A percentile compares a stretch with the other conserved stretches of the same genome.
phyloP scores from a whole-genome alignment of 2,329 filamentous ascomycete species.

The Pyrenophora tritici-repentis region DNA sequence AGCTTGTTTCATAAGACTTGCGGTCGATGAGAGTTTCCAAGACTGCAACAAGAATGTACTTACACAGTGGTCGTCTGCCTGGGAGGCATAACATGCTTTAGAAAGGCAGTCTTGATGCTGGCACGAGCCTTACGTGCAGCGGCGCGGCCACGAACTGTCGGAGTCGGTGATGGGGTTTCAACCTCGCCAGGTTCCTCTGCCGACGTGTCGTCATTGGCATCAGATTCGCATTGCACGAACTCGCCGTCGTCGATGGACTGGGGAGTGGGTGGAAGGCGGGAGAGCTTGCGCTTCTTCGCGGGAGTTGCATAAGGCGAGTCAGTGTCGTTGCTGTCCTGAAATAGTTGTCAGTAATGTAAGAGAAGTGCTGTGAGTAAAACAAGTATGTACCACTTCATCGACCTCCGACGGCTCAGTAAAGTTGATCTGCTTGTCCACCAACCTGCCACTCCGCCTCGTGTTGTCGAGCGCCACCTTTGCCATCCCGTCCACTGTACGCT shows the following conservation, averaged over 20 bases:
- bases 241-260: constrained; percentile 22
- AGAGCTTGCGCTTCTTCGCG: constrained; percentile 18
- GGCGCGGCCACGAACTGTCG: constrained; percentile 3
- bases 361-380: background rate
- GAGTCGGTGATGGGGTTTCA: background rate
- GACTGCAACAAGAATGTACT: background rate
- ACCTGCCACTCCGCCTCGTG: constrained; percentile 14
- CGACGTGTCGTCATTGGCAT: constrained; percentile 15
- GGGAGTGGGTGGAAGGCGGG: background rate
- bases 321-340: constrained; percentile 14
- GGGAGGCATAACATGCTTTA: background rate
- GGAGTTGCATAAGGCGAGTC: constrained; percentile 9
- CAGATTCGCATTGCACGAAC: constrained; percentile 16
- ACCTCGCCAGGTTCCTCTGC: constrained; percentile 8
- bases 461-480: background rate
- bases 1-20: background rate
- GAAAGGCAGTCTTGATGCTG: constrained; percentile 10
- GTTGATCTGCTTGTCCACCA: constrained; percentile 13
- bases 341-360: background rate
- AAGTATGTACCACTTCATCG: constrained; percentile 10
- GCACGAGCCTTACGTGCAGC: constrained; percentile 19
- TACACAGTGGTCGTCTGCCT: background rate
- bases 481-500: constrained; percentile 4
- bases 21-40: background rate
- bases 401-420: constrained; percentile 8